Conservation (phyloP, 2,329 filamentous ascomycete species). For the Pochonia chlamydosporia region DNA sequence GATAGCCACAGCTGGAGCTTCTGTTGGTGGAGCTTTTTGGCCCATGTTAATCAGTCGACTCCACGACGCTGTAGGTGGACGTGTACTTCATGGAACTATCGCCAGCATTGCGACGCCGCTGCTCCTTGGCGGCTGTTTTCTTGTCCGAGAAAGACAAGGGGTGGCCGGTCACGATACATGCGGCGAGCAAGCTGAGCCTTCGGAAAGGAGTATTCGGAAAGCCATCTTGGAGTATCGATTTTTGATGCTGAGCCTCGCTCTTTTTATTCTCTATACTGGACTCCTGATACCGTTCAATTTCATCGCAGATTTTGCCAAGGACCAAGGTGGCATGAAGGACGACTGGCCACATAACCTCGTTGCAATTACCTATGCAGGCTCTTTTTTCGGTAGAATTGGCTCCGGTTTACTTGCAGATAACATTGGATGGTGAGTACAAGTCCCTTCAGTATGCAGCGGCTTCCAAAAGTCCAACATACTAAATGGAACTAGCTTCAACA, state of each 20-base stretch:
- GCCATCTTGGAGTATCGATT: slow-evolving; percentile 19
- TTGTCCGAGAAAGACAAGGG: slow-evolving; percentile 21
- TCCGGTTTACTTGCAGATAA: slow-evolving; percentile 47
- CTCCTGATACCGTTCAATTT: slow-evolving; percentile 24
- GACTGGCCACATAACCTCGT: slow-evolving; percentile 32
- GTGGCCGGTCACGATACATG: slow-evolving; percentile 11
- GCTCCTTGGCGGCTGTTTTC: slow-evolving; percentile 18
- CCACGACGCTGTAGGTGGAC: slow-evolving; percentile 5
- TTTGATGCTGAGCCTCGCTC: slow-evolving; percentile 13
- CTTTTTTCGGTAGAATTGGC: slow-evolving; percentile 44
- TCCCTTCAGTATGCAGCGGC: background rate
- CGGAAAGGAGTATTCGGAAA: slow-evolving; percentile 17
- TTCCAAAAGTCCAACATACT: too few species aligned
- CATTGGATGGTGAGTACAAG: slow-evolving; percentile 30
- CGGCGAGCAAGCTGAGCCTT: slow-evolving; percentile 7
- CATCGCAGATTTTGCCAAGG: slow-evolving; percentile 10
- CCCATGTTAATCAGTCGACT: slow-evolving; percentile 19
- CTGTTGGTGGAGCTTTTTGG: slow-evolving; percentile 25
- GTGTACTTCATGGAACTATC: slow-evolving; percentile 15
- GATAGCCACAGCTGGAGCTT: slow-evolving; percentile 23
- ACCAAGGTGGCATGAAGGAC: background rate
- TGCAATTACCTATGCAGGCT: slow-evolving; percentile 55
- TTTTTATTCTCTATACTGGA: slow-evolving; percentile 22
- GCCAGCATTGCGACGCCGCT: slow-evolving; percentile 18
- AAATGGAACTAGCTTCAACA: slow-evolving; percentile 30